Evolutionary conservation across 2,329 filamentous ascomycete species (phyloP), one percentile per base, ranked within the genome.

Genomic region (Ophiosphaerella narmari): DNA sequence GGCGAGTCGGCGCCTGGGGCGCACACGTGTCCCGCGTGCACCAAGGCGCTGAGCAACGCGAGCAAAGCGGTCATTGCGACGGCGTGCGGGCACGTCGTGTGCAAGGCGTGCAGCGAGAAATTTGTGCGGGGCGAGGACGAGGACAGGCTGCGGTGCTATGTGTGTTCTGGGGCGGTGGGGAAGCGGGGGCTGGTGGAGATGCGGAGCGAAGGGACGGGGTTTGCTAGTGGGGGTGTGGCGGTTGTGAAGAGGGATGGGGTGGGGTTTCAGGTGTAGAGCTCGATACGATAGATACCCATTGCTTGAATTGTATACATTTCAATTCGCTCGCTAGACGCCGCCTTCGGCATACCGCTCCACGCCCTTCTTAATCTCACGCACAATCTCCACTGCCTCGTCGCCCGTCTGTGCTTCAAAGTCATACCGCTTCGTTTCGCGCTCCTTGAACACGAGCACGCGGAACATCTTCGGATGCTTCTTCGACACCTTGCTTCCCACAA

Each of bases 1-100:
- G 85, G 84, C 3, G 86, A 90, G 62, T 89, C 18, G 4, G 4
- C 18, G 18, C 18, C 18, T 73, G 1, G 67, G 75, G 5, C 73
- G 82, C 33, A 81, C 88, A 81, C 88, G 42, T 99, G 93, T 72
- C 94, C 94, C 0, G 87, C 88, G 39, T 99, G 93, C 75, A 86
- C 88, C 59, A 96, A 95, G 74, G 81, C 78, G 1, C 80, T 97
- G 11, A 88, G 84, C 39, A 97, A 97, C 68, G 82, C 89, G 3
- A 89, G 89, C 3, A 90, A 88, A 68, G 90, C 92, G 0, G 84
- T 92, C 71, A 78, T 97, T 43, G 86, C 90, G 2, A 92, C 90
- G 70, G 89, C 90, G 0, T 99, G 93, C 65, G 93, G 93, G 0
- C 93, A 99, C 70, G 91, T 97, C 1, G 75, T 97, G 18, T 99